phyloP scores from a whole-genome alignment of 768 basidiomycete genomes.

The Agaricus subrufescens region DNA sequence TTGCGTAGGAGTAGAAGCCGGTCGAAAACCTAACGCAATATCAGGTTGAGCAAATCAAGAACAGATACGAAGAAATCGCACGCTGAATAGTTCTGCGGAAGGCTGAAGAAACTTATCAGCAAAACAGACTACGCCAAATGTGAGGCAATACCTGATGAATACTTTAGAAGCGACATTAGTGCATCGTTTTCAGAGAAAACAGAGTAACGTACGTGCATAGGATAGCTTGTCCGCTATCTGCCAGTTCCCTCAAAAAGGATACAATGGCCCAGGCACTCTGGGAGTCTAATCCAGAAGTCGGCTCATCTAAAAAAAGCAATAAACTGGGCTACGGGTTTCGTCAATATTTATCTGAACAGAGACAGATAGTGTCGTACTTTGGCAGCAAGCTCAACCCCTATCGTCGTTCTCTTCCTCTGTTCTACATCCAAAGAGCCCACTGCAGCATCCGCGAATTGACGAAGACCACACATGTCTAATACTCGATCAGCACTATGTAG shows the following conservation, averaged over 20 bases:
- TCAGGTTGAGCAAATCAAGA: not conserved
- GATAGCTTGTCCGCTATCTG: constrained; percentile 81
- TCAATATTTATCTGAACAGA: not conserved
- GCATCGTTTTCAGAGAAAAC: not conserved
- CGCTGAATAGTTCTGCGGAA: constrained; percentile 78
- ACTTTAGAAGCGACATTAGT: constrained; percentile 16
- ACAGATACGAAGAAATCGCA: constrained; percentile 8
- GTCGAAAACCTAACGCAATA: constrained; percentile 55
- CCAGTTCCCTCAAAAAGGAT: constrained; percentile 68
- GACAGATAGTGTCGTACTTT: constrained; percentile 45
- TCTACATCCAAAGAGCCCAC: constrained; percentile 69
- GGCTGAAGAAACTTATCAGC: constrained; percentile 38
- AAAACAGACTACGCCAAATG: not conserved
- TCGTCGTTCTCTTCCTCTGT: constrained; percentile 77
- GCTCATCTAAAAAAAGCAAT: constrained; percentile 84
- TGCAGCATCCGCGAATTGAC: constrained; percentile 55
- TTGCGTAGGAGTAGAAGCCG: constrained; percentile 68
- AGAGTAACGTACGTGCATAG: constrained; percentile 72
- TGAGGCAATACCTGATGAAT: constrained; percentile 34
- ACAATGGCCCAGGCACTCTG: constrained; percentile 85
- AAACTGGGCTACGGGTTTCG: constrained; percentile 52
- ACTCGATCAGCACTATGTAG: constrained; percentile 35
- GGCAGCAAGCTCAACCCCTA: constrained; percentile 83
- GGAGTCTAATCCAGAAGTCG: constrained; percentile 84
- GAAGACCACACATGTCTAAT: constrained; percentile 64